These are phyloP conservation scores for Phyllosticta ampelicida DNA, from an alignment of 2,329 filamentous ascomycete genomes.

Conservation along the genomic window DNA sequence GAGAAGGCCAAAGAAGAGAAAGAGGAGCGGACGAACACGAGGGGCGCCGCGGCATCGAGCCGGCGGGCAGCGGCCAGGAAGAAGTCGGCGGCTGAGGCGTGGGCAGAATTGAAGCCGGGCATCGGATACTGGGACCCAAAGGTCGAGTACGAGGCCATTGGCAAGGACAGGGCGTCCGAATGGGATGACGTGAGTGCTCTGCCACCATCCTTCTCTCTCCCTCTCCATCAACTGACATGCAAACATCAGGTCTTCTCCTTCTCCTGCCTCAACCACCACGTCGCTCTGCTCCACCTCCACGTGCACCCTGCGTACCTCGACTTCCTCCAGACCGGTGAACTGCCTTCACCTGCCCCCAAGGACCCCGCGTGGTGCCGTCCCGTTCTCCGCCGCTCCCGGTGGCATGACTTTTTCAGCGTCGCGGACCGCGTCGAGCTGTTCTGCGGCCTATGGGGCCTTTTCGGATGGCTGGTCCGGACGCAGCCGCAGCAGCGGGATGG, in stretches of 20 bases:
- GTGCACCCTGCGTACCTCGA: conserved; percentile 47
- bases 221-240: conserved; percentile 11
- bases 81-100: conserved; percentile 38
- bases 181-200: conserved; percentile 43
- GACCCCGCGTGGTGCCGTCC: conserved; percentile 40
- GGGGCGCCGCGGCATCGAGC: conserved; percentile 1
- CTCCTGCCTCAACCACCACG: conserved; percentile 52
- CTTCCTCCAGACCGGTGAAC: conserved; percentile 37
- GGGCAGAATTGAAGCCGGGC: conserved; percentile 42
- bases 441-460: conserved; percentile 46
- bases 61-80: conserved; percentile 24
- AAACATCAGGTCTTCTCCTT: conserved; percentile 46
- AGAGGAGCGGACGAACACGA: conserved; percentile 5
- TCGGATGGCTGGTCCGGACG: conserved; percentile 22
- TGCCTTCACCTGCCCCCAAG: conserved; percentile 12
- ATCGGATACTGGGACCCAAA: conserved; percentile 46
- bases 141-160: conserved; percentile 46
- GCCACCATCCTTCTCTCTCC: neutral
- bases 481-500: neutral
- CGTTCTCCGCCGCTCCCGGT: conserved; percentile 43
- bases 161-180: conserved; percentile 36
- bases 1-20: conserved; percentile 28
- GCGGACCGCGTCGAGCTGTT: conserved; percentile 46
- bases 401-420: conserved; percentile 48
- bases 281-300: conserved; percentile 47